Evolutionary conservation across 2,329 filamentous ascomycete genomes (phyloP).

Genomic region (Botrytis squamosa): DNA sequence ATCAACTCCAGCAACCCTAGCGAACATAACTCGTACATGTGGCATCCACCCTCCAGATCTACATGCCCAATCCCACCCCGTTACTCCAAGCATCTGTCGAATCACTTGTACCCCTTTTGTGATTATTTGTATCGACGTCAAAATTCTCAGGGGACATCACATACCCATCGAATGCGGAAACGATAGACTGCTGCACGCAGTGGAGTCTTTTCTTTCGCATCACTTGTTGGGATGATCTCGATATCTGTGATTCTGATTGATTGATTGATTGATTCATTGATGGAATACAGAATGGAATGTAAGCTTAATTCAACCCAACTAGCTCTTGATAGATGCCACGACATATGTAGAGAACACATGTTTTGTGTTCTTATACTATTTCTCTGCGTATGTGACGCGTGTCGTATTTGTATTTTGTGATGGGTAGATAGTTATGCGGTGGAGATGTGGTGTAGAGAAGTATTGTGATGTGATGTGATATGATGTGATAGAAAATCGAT

Average conservation of each 20-base stretch:
- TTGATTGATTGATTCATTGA: background rate
- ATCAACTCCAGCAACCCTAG: background rate
- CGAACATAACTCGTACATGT: background rate
- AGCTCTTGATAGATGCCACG: background rate
- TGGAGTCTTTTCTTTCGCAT: background rate
- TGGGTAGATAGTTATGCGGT: background rate
- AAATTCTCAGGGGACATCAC: background rate
- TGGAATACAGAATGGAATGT: background rate
- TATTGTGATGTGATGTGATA: background rate
- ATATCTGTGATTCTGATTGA: background rate
- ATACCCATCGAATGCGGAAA: background rate
- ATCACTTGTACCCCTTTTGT: background rate
- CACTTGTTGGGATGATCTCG: background rate
- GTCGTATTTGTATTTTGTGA: background rate
- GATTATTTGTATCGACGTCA: background rate
- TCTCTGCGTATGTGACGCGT: background rate
- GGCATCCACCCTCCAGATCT: background rate
- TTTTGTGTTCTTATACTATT: background rate
- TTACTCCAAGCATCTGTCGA: background rate
- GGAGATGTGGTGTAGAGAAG: background rate
- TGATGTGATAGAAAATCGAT: background rate
- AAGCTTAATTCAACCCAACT: background rate
- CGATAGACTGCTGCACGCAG: background rate
- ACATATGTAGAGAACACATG: background rate
- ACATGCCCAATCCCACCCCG: background rate